Evolutionary conservation across 2,329 filamentous ascomycete genomes (phyloP), one percentile per base, ranked within the genome.

Genomic region (Colletotrichum sp.): DNA sequence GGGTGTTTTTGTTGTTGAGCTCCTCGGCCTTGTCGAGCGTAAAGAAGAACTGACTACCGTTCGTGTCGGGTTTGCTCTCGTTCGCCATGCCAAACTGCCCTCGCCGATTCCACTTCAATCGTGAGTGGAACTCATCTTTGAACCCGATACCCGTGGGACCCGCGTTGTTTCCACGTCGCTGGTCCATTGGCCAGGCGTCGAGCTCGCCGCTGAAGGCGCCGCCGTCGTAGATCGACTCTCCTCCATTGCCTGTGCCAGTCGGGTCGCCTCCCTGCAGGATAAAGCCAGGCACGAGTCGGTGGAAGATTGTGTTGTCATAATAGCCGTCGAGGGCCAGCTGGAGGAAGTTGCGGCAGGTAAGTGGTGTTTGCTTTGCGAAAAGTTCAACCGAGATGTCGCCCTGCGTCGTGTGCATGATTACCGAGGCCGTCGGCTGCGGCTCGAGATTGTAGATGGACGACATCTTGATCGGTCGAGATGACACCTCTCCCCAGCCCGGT

Each of bases 41-140:
- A 77, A 99, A 93, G 87, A 99, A 99, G 89, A 99, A 99, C 85
- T 99, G 97, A 84, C 95, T 98, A 39, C 95, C 95, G 86, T 99
- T 99, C 71, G 95, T 95, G 81, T 96, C 90, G 34, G 91, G 90
- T 68, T 87, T 87, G 62, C 96, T 93, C 77, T 95, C 94, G 84
- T 99, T 99, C 32, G 97, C 97, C 96, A 99, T 98, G n/a, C 95
- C 97, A 80, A 99, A 86, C 80, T 99, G 86, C 0, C 97, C 97
- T 76, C 97, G 90, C 64, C 97, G 90, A 81, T 98, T 99, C 88
- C 97, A 99, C 84, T 98, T 98, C 79, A 99, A 88, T 36, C 97
- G 91, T 80, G 94, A 95, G 85, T 99, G 96, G 79, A 98, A 94
- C 83, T 99, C 97, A 87, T 99, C 96, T 78, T 89, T 92, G 83